Conservation (phyloP, 108 stramenopile species). For the Bacterosira constricta region DNA sequence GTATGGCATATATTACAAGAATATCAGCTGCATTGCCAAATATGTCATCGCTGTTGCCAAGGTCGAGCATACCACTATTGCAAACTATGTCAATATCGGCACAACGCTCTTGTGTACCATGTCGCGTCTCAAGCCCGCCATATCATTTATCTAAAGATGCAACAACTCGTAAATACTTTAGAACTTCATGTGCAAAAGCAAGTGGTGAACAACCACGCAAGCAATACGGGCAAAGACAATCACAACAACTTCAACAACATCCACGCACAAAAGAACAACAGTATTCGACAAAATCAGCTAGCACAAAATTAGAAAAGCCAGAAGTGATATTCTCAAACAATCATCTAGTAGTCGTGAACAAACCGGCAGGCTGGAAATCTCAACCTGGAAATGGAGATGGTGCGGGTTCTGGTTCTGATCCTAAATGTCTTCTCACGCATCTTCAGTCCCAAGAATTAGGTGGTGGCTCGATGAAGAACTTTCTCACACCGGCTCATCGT, state of each 20-base stretch:
- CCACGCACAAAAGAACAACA: background rate
- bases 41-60: background rate
- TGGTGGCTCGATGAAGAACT: conserved; percentile 71
- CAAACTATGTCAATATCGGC: no score
- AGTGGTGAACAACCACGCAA: conserved; percentile 2
- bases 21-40: background rate
- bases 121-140: no score
- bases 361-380: conserved; percentile 87
- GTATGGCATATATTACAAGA: background rate
- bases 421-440: conserved; percentile 70
- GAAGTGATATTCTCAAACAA: conserved; percentile 73
- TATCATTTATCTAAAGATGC: no score
- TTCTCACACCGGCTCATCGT: conserved; percentile 77
- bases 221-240: background rate
- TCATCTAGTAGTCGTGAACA: conserved; percentile 82
- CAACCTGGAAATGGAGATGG: conserved; percentile 60
- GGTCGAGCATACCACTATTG: no score
- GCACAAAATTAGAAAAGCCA: conserved; percentile 27
- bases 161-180: background rate
- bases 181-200: background rate
- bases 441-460: conserved; percentile 61
- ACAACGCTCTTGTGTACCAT: no score
- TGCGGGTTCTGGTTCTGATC: background rate
- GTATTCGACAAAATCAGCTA: background rate
- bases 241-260: background rate